Percentiles rank a stretch among this genome's conserved stretches.
Evolutionary conservation across 2,329 filamentous ascomycete genomes (phyloP).

Genomic region (Dothiorella sarmentorum): DNA sequence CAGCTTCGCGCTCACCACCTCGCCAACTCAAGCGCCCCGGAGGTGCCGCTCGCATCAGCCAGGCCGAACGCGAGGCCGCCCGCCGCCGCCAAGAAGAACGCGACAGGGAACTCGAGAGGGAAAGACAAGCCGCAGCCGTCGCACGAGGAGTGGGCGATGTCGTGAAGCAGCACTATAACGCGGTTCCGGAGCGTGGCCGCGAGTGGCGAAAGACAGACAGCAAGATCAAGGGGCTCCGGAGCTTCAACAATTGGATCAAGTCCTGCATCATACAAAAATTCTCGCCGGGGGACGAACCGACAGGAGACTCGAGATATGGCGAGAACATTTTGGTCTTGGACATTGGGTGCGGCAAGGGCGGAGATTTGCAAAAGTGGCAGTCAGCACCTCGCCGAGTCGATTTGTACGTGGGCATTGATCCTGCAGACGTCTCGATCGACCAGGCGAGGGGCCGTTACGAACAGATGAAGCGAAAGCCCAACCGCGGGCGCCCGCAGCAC

Average conservation of each 20-base stretch:
- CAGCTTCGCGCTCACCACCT: constrained; percentile 41
- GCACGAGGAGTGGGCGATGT: constrained; percentile 66
- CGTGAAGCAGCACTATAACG: constrained; percentile 92
- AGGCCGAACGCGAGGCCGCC: constrained; percentile 64
- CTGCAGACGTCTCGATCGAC: constrained; percentile 85
- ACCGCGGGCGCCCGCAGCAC: constrained; percentile 48
- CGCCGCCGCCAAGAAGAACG: constrained; percentile 49
- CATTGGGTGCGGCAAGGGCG: constrained; percentile 94
- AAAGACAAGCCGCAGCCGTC: constrained; percentile 25
- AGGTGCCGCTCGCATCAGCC: constrained; percentile 56
- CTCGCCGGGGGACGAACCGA: constrained; percentile 49
- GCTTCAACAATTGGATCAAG: constrained; percentile 99
- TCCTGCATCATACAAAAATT: constrained; percentile 97
- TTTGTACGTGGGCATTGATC: constrained; percentile 90
- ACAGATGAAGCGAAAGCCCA: constrained; percentile 61
- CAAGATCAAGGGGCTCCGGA: constrained; percentile 88
- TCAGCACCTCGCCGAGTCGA: constrained; percentile 86
- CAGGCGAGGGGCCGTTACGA: constrained; percentile 84
- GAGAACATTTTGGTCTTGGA: constrained; percentile 73
- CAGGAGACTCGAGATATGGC: constrained; percentile 39
- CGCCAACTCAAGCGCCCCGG: constrained; percentile 64
- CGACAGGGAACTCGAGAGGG: constrained; percentile 44
- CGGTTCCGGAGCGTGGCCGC: constrained; percentile 85
- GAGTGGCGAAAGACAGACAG: constrained; percentile 94
- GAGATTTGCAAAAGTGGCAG: constrained; percentile 94